Evolutionary conservation across 208 protist species (phyloP), one percentile per base, ranked within the genome.

Genomic region (Novymonas esmeraldas): DNA sequence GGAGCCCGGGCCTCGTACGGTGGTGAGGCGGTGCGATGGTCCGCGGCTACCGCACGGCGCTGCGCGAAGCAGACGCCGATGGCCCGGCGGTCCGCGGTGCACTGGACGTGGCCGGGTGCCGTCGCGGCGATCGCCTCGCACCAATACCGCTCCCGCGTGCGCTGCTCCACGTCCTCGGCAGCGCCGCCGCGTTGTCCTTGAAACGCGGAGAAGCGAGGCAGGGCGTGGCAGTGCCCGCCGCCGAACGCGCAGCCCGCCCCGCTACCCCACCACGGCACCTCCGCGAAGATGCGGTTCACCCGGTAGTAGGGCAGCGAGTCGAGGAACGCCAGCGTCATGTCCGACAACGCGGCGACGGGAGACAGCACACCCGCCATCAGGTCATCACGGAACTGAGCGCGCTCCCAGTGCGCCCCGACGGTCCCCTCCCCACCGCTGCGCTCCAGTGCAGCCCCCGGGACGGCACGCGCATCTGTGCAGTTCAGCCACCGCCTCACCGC

Each of bases 361-460:
- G 48, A 38, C 2, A 78, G 69, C 0, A 86, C 64, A 24, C 87
- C 93, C 2, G 79, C 68, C 93, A 97, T 97, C 5, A 91, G 63
- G 29, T 97, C 93, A 45, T 93, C 85, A 7, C 62, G 64, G 45
- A 88, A 80, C 39, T 76, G 45, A 10, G 78, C 34, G 13, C 87
- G 79, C 64, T 95, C 87, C 93, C 86, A 97, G 76, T 97, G 93
- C 9, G 78, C 82, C 10, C 73, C 31, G 1, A 70, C 85, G 0
- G 88, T 94, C n/a, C 86, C 87, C 6, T 58, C 52, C 7, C 70
- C 82, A 20, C 90, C 90, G 34, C 87, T 76, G 44, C 83, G 73
- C 54, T 95, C 90, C 2, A 95, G 39, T 29, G 82, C 78, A 1
- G 81, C 81, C 3, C 84, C 87, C 6, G 70, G 59, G 1, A 94